Conservation (phyloP, 495 filamentous ascomycete genomes). For the Penicillium paradoxum region DNA sequence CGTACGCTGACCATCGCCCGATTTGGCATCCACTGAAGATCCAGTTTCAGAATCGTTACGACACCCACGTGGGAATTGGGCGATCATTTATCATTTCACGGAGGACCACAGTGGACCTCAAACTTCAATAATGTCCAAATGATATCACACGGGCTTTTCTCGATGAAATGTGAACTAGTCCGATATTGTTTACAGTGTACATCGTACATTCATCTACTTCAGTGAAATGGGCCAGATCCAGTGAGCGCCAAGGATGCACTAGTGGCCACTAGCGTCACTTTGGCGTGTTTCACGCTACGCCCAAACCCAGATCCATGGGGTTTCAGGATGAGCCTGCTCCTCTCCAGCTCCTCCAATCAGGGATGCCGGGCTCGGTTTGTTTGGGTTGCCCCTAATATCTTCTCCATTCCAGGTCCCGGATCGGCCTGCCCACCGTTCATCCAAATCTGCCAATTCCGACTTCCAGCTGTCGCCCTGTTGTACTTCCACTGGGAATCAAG, state of each 20-base stretch:
- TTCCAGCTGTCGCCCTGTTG: too few species aligned
- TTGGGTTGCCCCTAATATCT: too few species aligned
- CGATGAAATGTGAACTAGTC: too few species aligned
- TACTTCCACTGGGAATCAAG: too few species aligned
- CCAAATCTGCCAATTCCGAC: too few species aligned
- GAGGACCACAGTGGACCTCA: neutral
- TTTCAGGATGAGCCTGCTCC: conserved; percentile 16
- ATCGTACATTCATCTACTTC: too few species aligned
- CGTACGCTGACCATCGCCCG: neutral
- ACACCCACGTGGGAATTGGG: conserved; percentile 14
- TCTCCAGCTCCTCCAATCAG: neutral
- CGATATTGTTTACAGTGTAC: too few species aligned
- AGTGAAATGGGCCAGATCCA: too few species aligned
- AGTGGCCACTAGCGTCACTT: conserved; percentile 15
- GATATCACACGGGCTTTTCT: too few species aligned
- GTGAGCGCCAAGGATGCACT: conserved; percentile 2
- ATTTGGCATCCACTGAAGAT: neutral
- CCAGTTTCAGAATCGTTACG: conserved; percentile 15
- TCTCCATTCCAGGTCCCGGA: too few species aligned
- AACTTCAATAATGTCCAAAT: neutral
- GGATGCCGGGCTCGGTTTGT: neutral
- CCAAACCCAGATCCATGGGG: conserved; percentile 24
- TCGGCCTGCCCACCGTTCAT: too few species aligned
- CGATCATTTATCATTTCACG: conserved; percentile 8
- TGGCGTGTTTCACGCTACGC: conserved; percentile 25